These are phyloP conservation scores for Phytophthora capsici DNA, from an alignment of 352 stramenopile genomes.

Conservation along the genomic window DNA sequence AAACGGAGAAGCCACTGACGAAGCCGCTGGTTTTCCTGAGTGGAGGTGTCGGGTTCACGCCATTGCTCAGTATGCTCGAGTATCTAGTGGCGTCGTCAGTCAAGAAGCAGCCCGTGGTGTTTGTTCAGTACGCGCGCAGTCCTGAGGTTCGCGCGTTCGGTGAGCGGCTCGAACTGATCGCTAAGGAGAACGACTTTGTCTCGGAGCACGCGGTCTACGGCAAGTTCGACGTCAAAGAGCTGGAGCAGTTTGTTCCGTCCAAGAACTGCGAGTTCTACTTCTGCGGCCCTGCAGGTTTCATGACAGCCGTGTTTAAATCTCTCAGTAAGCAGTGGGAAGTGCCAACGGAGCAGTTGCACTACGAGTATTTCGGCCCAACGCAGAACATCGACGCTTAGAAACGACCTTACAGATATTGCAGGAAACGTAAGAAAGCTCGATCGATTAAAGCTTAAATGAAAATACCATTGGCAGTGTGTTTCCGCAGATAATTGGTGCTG, in stretches of 20 bases:
- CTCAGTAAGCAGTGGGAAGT: slow-evolving; percentile 45
- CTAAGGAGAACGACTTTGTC: slow-evolving; percentile 41
- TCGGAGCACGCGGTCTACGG: slow-evolving; percentile 42
- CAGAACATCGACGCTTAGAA: slow-evolving; percentile 43
- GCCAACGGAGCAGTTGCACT: slow-evolving; percentile 52
- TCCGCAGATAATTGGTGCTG: neutral
- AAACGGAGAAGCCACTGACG: slow-evolving; percentile 21
- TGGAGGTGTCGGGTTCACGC: slow-evolving; percentile 70
- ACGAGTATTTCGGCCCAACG: slow-evolving; percentile 69
- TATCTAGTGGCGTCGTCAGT: slow-evolving; percentile 33
- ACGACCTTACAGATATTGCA: too few relatives aligned
- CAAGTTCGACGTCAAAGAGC: slow-evolving; percentile 35
- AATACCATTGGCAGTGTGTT: neutral
- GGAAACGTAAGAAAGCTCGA: neutral
- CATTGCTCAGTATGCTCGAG: slow-evolving; percentile 59
- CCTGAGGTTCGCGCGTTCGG: slow-evolving; percentile 43
- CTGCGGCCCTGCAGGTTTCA: slow-evolving; percentile 63
- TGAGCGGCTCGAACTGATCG: slow-evolving; percentile 40
- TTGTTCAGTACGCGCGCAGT: slow-evolving; percentile 52
- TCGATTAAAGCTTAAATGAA: neutral
- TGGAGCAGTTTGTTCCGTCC: slow-evolving; percentile 42
- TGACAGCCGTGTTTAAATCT: slow-evolving; percentile 45
- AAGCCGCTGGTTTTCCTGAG: slow-evolving; percentile 67
- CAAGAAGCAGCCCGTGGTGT: slow-evolving; percentile 43
- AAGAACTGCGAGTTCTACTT: slow-evolving; percentile 64